phyloP scores from a whole-genome alignment of 495 filamentous ascomycete genomes.

The Neurospora sp. region DNA sequence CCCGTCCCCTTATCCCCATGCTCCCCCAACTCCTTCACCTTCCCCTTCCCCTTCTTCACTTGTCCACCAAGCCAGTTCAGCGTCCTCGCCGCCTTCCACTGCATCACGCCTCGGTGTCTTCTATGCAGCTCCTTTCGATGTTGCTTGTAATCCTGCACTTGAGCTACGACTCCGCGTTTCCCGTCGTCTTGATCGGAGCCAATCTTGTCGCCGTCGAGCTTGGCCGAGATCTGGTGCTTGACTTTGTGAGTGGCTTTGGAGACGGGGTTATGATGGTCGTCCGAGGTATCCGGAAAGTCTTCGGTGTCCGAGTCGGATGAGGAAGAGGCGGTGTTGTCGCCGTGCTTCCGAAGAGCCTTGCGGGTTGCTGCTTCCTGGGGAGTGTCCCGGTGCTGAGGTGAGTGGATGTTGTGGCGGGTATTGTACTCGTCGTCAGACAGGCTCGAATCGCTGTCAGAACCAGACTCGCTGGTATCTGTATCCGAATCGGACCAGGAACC shows the following conservation, averaged over 20 bases:
- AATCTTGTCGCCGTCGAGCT: conserved; percentile 2
- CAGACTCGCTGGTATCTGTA: not conserved
- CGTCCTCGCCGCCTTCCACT: conserved; percentile 55
- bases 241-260: not conserved
- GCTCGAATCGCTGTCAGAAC: conserved; percentile 7
- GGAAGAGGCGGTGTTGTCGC: not conserved
- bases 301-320: not conserved
- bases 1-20: conserved; percentile 48
- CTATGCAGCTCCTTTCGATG: conserved; percentile 50
- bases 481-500: not conserved
- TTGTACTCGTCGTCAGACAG: not conserved
- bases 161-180: conserved; percentile 29
- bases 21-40: conserved; percentile 41
- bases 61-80: conserved; percentile 51
- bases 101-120: conserved; percentile 57
- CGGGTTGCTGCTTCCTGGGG: conserved; percentile 14
- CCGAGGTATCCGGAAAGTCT: not conserved
- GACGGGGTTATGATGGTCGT: not conserved
- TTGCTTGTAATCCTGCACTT: conserved; percentile 43
- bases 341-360: conserved; percentile 16
- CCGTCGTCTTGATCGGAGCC: conserved; percentile 21
- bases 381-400: not conserved
- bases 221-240: conserved; percentile 2
- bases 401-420: conserved; percentile 17
- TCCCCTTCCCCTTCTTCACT: conserved; percentile 42